Evolutionary conservation across 225 moss, liverwort and hornwort species (phyloP).

Genomic region (Rhytidiadelphus loreus): DNA sequence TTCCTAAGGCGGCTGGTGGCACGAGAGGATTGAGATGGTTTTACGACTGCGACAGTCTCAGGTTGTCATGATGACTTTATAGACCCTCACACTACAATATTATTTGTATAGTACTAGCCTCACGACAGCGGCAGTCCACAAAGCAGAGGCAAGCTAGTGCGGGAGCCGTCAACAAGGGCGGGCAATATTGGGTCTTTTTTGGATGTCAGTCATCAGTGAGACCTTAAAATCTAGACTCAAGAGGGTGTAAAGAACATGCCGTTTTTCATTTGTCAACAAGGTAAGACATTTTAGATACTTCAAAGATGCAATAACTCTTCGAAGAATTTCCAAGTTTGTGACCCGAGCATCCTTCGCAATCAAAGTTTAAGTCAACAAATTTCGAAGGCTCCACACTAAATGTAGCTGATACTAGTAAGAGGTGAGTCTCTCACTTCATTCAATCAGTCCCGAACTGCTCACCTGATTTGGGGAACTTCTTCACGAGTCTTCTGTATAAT

Average conservation of each 20-base stretch:
- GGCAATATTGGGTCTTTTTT: not conserved
- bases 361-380: not conserved
- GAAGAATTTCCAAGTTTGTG: not conserved
- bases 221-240: not conserved
- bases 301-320: not conserved
- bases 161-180: not conserved
- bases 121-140: not conserved
- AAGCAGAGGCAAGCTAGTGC: not conserved
- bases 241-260: not conserved
- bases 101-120: not conserved
- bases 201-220: not conserved
- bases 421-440: not conserved
- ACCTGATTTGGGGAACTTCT: slow-evolving; percentile 98
- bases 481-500: slow-evolving; percentile 89
- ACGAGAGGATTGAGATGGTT: not conserved
- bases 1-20: not conserved
- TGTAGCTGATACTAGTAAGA: not conserved
- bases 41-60: not conserved
- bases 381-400: not conserved
- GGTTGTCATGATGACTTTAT: not conserved
- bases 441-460: not conserved
- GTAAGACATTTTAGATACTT: not conserved
- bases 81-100: not conserved
- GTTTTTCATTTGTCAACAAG: not conserved
- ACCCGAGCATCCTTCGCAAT: not conserved